A percentile compares a stretch with the other conserved stretches of the same genome.
Evolutionary conservation across 75 land plant genomes (phyloP).

Genomic region (Chamaecyparis obtusa): DNA sequence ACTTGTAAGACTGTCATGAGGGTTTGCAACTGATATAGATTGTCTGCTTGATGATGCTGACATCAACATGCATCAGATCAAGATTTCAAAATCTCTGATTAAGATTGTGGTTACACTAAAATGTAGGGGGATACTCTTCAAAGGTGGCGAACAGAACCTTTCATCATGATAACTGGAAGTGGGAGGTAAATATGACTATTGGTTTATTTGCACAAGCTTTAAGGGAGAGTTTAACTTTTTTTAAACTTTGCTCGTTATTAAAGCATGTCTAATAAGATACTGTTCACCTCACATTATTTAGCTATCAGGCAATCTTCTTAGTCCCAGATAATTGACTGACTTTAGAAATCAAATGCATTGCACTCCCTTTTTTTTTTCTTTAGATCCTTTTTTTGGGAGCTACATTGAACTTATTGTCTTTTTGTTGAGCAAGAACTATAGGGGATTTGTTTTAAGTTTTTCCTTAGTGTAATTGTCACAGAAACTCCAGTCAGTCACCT

Average conservation of each 20-base stretch:
- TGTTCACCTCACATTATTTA: background rate
- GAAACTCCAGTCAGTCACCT: background rate
- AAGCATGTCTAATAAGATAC: background rate
- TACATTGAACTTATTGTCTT: background rate
- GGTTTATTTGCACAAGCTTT: background rate
- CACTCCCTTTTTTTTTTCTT: background rate
- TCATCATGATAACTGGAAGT: conserved; percentile 65
- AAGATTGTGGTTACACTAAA: conserved; percentile 5
- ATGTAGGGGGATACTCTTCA: conserved; percentile 63
- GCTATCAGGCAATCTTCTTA: background rate
- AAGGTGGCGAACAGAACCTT: conserved; percentile 67
- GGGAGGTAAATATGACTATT: conserved; percentile 29
- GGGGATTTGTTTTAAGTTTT: background rate
- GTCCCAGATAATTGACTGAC: no score
- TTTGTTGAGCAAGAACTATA: background rate
- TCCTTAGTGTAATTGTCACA: background rate
- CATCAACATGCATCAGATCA: background rate
- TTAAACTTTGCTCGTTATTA: background rate
- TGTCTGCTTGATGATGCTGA: background rate
- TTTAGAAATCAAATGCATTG: background rate
- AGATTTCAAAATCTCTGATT: background rate
- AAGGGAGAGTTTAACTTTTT: background rate
- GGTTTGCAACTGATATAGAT: background rate
- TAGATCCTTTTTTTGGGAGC: background rate
- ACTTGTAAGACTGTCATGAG: background rate